Percentiles rank a stretch among this genome's conserved stretches.
These are phyloP conservation scores for Ceratocystis colombiana DNA, from an alignment of 2,329 filamentous ascomycete species.

Conservation along the genomic window DNA sequence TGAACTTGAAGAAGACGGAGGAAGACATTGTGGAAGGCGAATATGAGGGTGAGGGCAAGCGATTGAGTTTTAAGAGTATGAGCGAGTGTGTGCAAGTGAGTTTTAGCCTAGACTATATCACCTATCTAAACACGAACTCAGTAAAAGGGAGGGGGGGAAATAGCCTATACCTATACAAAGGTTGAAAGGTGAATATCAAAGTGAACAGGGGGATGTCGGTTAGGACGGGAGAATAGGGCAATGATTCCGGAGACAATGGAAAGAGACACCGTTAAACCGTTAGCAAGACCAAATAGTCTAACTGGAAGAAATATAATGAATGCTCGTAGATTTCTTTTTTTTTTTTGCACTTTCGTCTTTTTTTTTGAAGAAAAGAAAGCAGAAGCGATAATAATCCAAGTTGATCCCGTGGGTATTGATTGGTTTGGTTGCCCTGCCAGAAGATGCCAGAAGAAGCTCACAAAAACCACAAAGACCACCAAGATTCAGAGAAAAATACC, in stretches of 20 bases:
- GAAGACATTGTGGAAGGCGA: constrained; percentile 61
- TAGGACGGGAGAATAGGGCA: background rate
- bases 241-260: constrained; percentile 16
- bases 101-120: background rate
- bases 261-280: constrained; percentile 16
- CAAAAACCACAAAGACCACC: constrained; percentile 9
- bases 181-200: background rate
- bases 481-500: constrained; percentile 12
- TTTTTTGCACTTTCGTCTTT: constrained; percentile 19
- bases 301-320: constrained; percentile 21
- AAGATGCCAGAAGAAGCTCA: background rate
- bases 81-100: background rate
- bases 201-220: background rate
- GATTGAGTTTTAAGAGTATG: background rate
- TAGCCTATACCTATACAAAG: constrained; percentile 4
- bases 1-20: constrained; percentile 99
- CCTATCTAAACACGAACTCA: constrained; percentile 5
- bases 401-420: constrained; percentile 1
- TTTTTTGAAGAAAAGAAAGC: constrained; percentile 5
- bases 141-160: constrained; percentile 8
- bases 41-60: background rate
- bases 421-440: constrained; percentile 10
- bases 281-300: constrained; percentile 16
- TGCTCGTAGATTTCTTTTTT: constrained; percentile 19
- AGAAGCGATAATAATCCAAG: constrained; percentile 6